A percentile compares a stretch with the other conserved stretches of the same genome.
Evolutionary conservation across 306 rosid species (phyloP).

Genomic region (Gleditsia sinensis): DNA sequence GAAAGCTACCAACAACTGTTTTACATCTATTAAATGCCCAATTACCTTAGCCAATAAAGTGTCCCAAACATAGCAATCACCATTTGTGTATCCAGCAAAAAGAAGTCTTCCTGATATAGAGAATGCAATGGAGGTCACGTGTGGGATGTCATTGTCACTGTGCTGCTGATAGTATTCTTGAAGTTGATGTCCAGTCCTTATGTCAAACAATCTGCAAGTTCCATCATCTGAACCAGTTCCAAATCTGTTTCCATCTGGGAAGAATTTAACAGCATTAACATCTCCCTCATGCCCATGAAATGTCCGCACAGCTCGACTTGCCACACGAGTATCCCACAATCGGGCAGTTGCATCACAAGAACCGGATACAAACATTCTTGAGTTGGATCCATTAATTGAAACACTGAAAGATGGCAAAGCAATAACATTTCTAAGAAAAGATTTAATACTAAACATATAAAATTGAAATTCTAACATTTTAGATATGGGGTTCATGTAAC

Average conservation of each 20-base stretch:
- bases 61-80: slow-evolving; percentile 91
- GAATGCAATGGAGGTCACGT: slow-evolving; percentile 86
- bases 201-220: slow-evolving; percentile 90
- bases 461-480: slow-evolving; percentile 20
- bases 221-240: slow-evolving; percentile 99
- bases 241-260: slow-evolving; percentile 96
- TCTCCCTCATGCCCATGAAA: slow-evolving; percentile 89
- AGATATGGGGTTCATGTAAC: not conserved
- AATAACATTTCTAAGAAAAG: slow-evolving; percentile 8
- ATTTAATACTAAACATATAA: not conserved
- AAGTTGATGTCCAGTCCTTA: slow-evolving; percentile 94
- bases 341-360: slow-evolving; percentile 93
- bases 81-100: slow-evolving; percentile 86
- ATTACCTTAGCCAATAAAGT: slow-evolving; percentile 88
- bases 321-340: slow-evolving; percentile 99
- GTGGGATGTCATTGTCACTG: slow-evolving; percentile 53
- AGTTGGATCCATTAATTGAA: slow-evolving; percentile 82
- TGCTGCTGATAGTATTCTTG: slow-evolving; percentile 78
- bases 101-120: slow-evolving; percentile 97
- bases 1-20: slow-evolving; percentile 3
- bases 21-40: slow-evolving; percentile 16
- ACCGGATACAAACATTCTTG: slow-evolving; percentile 90
- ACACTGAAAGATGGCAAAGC: slow-evolving; percentile 55
- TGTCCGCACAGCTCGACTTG: slow-evolving; percentile 92
- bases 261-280: slow-evolving; percentile 85